Evolutionary conservation across 768 basidiomycete species (phyloP), one percentile per base, ranked within the genome.

Genomic region (Terana coerulea): DNA sequence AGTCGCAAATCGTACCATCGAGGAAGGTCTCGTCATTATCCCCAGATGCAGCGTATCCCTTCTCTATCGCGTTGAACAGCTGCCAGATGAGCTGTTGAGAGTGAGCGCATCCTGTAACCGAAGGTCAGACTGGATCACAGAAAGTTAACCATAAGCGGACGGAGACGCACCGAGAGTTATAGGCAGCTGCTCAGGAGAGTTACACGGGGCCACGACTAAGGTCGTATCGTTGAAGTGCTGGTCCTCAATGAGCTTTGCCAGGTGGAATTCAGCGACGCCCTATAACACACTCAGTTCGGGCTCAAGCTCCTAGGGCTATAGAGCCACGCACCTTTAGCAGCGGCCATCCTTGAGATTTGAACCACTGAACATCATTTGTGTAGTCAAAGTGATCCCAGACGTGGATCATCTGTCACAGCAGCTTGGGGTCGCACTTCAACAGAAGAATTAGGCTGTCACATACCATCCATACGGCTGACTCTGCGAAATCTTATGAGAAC

Each of bases 381-480:
- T 81, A 78, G 57, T 89, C 87, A 60, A 86, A 88, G 60, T 89
- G 85, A 61, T 90, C 87, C 84, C 86, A 90, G 12, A 81, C 81
- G 57, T 88, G 86, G 24, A 86, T 55, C 86, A 87, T 88, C 87
- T 88, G 49, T 17, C 28, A 14, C n/a, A n/a, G n/a, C n/a, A n/a
- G n/a, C n/a, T n/a, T n/a, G n/a, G n/a, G n/a, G n/a, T n/a, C n/a
- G n/a, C n/a, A n/a, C n/a, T n/a, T n/a, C n/a, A n/a, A n/a, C n/a
- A n/a, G n/a, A n/a, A n/a, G 11, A 7, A 33, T 40, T 21, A 19
- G 8, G 1, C 5, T 9, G 21, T 11, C 15, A 10, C 36, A 11
- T 57, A 86, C 87, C 85, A 89, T 86, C 88, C 87, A 89, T 2
- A 74, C 85, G 36, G 76, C 78, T 0, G 86, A 75, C 62, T 86